A percentile compares a stretch with the other conserved stretches of the same genome.
phyloP scores from a whole-genome alignment of 768 basidiomycete species.

The Boletus vinaceobasis region DNA sequence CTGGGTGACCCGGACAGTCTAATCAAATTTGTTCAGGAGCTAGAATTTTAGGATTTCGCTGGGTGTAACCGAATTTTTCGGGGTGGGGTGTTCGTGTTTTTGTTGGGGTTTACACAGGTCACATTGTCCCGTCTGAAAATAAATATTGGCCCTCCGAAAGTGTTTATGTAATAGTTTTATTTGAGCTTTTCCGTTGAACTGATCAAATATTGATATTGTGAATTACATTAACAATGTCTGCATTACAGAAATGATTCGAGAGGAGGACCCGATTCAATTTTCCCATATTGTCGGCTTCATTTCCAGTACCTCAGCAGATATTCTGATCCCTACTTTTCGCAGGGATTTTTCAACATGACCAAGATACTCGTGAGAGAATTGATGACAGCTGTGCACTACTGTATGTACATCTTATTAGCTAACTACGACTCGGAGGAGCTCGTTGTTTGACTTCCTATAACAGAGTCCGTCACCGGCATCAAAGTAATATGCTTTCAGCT shows the following conservation, averaged over 20 bases:
- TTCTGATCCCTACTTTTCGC: too few relatives aligned
- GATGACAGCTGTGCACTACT: too few relatives aligned
- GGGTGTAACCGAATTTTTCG: conserved; percentile 30
- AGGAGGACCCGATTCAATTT: not conserved
- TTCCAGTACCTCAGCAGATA: not conserved
- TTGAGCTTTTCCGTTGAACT: not conserved
- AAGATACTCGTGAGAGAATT: too few relatives aligned
- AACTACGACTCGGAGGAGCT: too few relatives aligned
- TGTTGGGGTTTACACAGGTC: conserved; percentile 28
- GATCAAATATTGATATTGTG: too few relatives aligned
- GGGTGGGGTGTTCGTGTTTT: conserved; percentile 27
- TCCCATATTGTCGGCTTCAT: not conserved
- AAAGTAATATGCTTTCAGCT: too few relatives aligned
- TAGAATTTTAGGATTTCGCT: conserved; percentile 28
- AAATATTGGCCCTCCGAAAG: conserved; percentile 20
- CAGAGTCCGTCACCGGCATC: too few relatives aligned
- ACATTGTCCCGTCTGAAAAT: conserved; percentile 25
- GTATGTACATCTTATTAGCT: too few relatives aligned
- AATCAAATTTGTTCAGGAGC: conserved; percentile 25
- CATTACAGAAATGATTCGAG: not conserved
- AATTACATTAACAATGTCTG: not conserved
- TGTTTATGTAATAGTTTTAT: conserved; percentile 26
- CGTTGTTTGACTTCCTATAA: too few relatives aligned
- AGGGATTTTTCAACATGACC: too few relatives aligned
- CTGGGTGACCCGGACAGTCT: not conserved